These are phyloP conservation scores for Rhynchospora tenuis DNA, from an alignment of 176 grass and related monocot genomes.

Conservation along the genomic window DNA sequence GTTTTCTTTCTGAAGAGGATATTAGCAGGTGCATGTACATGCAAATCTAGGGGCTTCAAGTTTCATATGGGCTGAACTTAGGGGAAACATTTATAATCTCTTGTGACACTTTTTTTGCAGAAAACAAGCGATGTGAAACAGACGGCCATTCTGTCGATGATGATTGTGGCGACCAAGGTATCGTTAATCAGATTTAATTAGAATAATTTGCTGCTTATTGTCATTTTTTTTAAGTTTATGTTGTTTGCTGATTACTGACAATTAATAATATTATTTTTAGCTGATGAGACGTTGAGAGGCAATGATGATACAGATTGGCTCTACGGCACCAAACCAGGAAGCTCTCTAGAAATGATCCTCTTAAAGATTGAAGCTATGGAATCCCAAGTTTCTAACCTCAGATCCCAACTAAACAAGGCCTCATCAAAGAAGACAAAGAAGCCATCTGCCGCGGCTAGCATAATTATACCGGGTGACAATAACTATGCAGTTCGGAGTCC, in stretches of 20 bases:
- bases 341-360: slow-evolving; percentile 60
- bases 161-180: slow-evolving; percentile 26
- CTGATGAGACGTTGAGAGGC: slow-evolving; percentile 61
- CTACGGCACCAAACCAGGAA: slow-evolving; percentile 52
- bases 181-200: slow-evolving; percentile 20
- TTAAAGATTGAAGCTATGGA: slow-evolving; percentile 71
- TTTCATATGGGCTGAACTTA: background rate
- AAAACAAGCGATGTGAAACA: slow-evolving; percentile 66
- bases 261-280: slow-evolving; percentile 29
- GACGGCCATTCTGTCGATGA: slow-evolving; percentile 71
- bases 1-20: slow-evolving; percentile 19
- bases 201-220: background rate
- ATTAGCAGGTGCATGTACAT: background rate
- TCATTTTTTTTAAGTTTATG: background rate
- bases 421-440: slow-evolving; percentile 39
- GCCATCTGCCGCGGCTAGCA: slow-evolving; percentile 33
- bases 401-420: slow-evolving; percentile 48
- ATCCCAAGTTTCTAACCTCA: slow-evolving; percentile 49
- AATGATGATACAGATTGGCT: slow-evolving; percentile 77
- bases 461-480: slow-evolving; percentile 1
- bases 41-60: background rate
- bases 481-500: slow-evolving; percentile 46
- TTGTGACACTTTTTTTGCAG: slow-evolving; percentile 16
- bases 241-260: background rate
- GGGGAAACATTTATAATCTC: slow-evolving; percentile 10